A percentile compares a stretch with the other conserved stretches of the same genome.
Conservation (phyloP, 345 rosid species). For the Nasturtium officinale region DNA sequence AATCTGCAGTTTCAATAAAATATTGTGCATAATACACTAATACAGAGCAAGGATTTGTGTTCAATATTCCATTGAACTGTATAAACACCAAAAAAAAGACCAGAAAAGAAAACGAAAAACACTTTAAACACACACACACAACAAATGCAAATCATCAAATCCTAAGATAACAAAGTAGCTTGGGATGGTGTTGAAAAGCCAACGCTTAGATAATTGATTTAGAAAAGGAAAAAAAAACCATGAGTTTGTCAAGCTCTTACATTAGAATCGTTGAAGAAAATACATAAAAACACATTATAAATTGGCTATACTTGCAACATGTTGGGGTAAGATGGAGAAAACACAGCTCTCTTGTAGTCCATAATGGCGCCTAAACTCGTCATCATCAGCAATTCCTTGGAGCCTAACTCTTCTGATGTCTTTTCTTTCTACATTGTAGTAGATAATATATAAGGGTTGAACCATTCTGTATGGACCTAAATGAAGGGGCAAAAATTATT, state of each 20-base stretch:
- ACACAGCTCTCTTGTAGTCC: neutral
- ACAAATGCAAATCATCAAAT: too few species aligned
- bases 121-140: too few species aligned
- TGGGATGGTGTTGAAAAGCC: too few species aligned
- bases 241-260: too few species aligned
- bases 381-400: neutral
- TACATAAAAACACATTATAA: neutral
- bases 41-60: neutral
- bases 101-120: too few species aligned
- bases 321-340: neutral
- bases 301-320: neutral
- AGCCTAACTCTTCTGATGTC: neutral
- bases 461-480: neutral
- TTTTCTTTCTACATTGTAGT: slow-evolving; percentile 9
- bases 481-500: neutral
- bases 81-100: too few species aligned
- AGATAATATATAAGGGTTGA: neutral
- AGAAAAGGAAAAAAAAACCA: too few species aligned
- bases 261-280: neutral
- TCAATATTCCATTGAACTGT: neutral
- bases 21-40: too few species aligned
- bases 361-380: neutral
- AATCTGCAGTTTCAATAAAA: too few species aligned
- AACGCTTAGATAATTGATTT: too few species aligned
- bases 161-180: too few species aligned